Evolutionary conservation across 1,284 basidiomycete genomes (phyloP).

Genomic region (Lentinula novae-zelandiae): DNA sequence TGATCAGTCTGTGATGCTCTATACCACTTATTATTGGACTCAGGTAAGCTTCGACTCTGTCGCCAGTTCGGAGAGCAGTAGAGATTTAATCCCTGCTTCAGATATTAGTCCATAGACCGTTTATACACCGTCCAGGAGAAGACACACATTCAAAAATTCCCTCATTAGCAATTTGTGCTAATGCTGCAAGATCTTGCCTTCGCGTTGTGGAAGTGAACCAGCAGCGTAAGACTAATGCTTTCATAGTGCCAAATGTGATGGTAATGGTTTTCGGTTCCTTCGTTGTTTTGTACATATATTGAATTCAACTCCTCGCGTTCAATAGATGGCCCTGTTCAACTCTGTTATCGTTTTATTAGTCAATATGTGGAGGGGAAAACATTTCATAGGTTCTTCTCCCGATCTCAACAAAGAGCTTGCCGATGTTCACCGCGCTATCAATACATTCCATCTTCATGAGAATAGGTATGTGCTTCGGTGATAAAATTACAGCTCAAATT

Average conservation of each 20-base stretch:
- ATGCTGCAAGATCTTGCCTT: constrained; percentile 4
- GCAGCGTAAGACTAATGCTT: neutral
- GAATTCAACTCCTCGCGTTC: neutral
- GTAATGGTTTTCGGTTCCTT: neutral
- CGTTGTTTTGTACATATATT: neutral
- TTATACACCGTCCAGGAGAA: constrained; percentile 3
- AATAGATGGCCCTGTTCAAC: neutral
- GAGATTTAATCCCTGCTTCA: constrained; percentile 16
- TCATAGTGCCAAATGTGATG: neutral
- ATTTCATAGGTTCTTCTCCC: neutral
- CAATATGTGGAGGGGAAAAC: constrained; percentile 1
- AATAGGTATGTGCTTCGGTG: neutral
- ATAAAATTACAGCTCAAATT: neutral
- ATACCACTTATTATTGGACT: constrained; percentile 4
- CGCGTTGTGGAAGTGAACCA: constrained; percentile 1
- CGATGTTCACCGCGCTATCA: neutral
- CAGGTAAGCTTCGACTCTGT: constrained; percentile 57
- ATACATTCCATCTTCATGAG: neutral
- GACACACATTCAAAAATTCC: neutral
- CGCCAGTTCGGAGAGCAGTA: constrained; percentile 31
- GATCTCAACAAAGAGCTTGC: neutral
- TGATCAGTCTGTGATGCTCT: constrained; percentile 1
- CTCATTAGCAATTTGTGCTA: constrained; percentile 4
- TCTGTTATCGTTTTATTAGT: neutral
- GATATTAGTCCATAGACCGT: constrained; percentile 4